Percentiles rank a stretch among this genome's conserved stretches.
phyloP scores from a whole-genome alignment of 2,329 filamentous ascomycete species.

The Aspergillus proliferans region DNA sequence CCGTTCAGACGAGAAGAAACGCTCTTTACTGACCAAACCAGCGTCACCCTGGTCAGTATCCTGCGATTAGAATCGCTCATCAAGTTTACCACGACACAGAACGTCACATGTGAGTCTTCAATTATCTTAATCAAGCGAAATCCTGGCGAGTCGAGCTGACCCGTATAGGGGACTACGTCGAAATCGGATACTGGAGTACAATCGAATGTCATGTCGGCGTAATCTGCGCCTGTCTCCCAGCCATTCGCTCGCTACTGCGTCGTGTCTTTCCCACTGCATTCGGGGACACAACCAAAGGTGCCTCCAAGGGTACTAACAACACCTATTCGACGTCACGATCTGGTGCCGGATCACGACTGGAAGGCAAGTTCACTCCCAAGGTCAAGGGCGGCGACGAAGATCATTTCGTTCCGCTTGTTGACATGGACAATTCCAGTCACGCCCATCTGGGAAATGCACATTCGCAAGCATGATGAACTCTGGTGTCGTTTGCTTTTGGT shows the following conservation, averaged over 20 bases:
- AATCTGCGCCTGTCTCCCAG: constrained; percentile 26
- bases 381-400: constrained; percentile 11
- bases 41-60: constrained; percentile 41
- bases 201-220: constrained; percentile 26
- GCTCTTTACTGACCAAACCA: constrained; percentile 7
- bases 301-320: constrained; percentile 10
- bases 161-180: constrained; percentile 23
- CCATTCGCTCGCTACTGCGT: constrained; percentile 34
- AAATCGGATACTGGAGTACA: constrained; percentile 25
- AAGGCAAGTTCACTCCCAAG: constrained; percentile 6
- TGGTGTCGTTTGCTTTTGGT: neutral
- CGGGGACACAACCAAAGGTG: constrained; percentile 22
- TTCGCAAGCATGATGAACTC: neutral
- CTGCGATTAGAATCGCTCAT: constrained; percentile 41
- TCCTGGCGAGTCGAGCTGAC: neutral
- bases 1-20: neutral
- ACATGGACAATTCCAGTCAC: constrained; percentile 16
- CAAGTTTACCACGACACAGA: constrained; percentile 35
- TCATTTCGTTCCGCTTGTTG: constrained; percentile 15
- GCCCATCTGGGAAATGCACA: constrained; percentile 6
- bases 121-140: too few species aligned
- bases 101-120: constrained; percentile 30
- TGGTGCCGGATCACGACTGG: constrained; percentile 10
- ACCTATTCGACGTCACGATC: constrained; percentile 1
- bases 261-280: constrained; percentile 31